Base-by-base conservation (phyloP, 805 yeast species). In the Ogataea henricii region DNA sequence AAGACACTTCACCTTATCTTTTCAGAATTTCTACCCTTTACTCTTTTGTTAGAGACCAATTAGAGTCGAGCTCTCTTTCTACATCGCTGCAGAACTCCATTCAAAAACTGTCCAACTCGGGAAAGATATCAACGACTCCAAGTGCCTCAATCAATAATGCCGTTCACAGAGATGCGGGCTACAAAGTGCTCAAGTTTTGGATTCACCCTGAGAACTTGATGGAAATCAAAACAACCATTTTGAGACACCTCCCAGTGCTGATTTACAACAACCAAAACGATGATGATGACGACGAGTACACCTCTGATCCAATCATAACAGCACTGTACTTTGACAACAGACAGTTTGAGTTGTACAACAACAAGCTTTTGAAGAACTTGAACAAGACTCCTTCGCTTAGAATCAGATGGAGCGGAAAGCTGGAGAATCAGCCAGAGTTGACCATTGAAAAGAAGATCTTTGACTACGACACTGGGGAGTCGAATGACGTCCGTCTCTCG, bases 151-250 rank as follows among this genome's bases (percentile, higher is more conserved):
- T 51, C 8, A 43, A 46, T 12, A 52, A 38, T 26, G 39, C 45
- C 4, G 20, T 43, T 18, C 33, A 47, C 6, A 55, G 55, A 36
- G 64, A 60, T 6, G 39, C 51, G 7, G 63, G 63, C 26, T 82
- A 59, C 73, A 84, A 73, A 53, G 83, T 89, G 13, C 83, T 85
- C 68, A 89, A 88, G 70, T 92, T 92, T 68, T 92, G 99, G 99
- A 78, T 94, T 37, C 98, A 92, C 66, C 91, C 92, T n/a, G 99
- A 94, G 58, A 87, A 89, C 65, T 66, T 94, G 64, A 91, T 92
- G 97, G 98, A 92, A 70, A 96, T 91, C 47, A 92, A 92, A 72
- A 89, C 98, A n/a, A 83, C 90, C 50, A 88, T 92, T 55, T 78
- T 92, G 64, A 85, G 98, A 66, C 96, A 89, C 60, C 78, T 92